Evolutionary conservation across 2,329 filamentous ascomycete genomes (phyloP).

Genomic region (Pestalotiopsis sp.): DNA sequence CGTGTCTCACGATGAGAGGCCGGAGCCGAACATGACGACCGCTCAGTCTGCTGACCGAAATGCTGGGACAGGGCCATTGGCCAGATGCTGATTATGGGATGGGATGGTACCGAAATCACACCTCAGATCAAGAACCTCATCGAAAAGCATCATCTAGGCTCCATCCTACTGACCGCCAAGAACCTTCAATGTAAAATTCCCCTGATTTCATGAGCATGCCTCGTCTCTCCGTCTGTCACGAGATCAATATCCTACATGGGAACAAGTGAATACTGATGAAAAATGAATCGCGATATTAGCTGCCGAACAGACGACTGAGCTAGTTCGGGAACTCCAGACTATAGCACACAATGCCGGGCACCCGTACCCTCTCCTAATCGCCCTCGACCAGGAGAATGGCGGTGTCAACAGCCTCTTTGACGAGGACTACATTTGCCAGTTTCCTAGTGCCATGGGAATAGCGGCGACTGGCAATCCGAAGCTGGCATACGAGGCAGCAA

Average conservation of each 20-base stretch:
- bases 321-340: slow-evolving; percentile 90
- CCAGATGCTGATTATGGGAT: slow-evolving; percentile 82
- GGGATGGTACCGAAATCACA: slow-evolving; percentile 82
- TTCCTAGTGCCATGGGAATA: slow-evolving; percentile 94
- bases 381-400: slow-evolving; percentile 95
- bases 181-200: slow-evolving; percentile 74
- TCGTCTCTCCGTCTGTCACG: background rate
- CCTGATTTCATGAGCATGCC: slow-evolving; percentile 3
- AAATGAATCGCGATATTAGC: slow-evolving; percentile 52
- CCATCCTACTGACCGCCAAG: slow-evolving; percentile 81
- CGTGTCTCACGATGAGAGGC: background rate
- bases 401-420: slow-evolving; percentile 97
- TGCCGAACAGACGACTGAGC: slow-evolving; percentile 82
- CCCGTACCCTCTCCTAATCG: slow-evolving; percentile 85
- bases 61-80: slow-evolving; percentile 64
- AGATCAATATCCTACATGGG: background rate
- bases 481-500: slow-evolving; percentile 86
- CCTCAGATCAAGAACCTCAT: slow-evolving; percentile 82
- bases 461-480: slow-evolving; percentile 88
- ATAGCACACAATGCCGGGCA: slow-evolving; percentile 91
- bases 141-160: slow-evolving; percentile 83
- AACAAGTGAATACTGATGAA: background rate
- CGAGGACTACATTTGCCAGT: slow-evolving; percentile 93
- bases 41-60: slow-evolving; percentile 27
- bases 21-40: background rate